Base-by-base conservation (phyloP, 805 yeast genomes). In the Candida awuae region DNA sequence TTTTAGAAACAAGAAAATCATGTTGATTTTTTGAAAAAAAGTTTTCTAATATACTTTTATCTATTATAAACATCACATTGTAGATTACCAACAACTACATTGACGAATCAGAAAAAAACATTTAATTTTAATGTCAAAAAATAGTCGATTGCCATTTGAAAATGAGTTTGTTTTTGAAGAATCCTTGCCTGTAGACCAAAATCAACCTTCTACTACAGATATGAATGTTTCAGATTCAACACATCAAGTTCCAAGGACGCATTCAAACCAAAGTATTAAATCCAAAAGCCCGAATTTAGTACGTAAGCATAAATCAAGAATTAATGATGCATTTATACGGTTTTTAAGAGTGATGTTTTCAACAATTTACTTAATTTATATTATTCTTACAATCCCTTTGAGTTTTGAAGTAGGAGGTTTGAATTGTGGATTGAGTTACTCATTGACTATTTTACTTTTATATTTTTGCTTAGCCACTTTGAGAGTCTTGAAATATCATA, bases 341-440 rank as follows among this genome's bases (percentile, higher is more conserved):
- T 17, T 27, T 2, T 35, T 65, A 17, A 52, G 71, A 37, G 60
- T 65, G 18, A 28, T 71, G 13, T 63, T 77, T 42, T 75, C 84
- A 0, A 61, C 75, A 1, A 59, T 82, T 22, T 86, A 87, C 53
- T 65, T 86, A 38, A 57, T 73, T 6, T 71, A 84, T 36, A 77
- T 85, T 10, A 71, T 87, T 21, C 66, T 88, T 22, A 82, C 96
- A 3, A 82, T 92, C 6, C 97, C 97, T 4, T 70, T 92, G 45
- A 83, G 97, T 18, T 92, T 92, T 61, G 95, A 90, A 54, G 81
- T 86, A 28, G 97, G 97, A 8, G 97, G 97, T 1, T 71, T 80
- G 15, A 70, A 76, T 40, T 90, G 97, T 61, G 98, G 98, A 1
- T 65, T 92, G 43, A 77, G 94, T 15, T 92, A 78, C 58, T 77